Conservation (phyloP, 495 filamentous ascomycete genomes). For the Apiosordaria backusii region DNA sequence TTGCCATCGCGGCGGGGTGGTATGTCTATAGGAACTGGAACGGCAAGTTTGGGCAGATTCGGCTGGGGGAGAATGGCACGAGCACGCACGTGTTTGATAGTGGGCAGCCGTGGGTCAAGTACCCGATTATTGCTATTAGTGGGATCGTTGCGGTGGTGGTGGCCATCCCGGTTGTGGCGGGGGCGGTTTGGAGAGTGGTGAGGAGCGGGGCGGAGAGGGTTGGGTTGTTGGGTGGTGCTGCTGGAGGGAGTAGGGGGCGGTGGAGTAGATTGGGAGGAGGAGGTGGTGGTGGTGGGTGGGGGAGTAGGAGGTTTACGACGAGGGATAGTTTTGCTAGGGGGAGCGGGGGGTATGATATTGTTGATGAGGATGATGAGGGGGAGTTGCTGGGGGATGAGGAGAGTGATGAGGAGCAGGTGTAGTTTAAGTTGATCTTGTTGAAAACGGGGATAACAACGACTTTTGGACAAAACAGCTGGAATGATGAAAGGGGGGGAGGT, state of each 20-base stretch:
- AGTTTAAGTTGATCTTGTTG: not conserved
- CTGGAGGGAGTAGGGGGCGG: conserved; percentile 36
- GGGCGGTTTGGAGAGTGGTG: conserved; percentile 63
- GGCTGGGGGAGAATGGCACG: conserved; percentile 62
- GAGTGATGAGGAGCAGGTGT: conserved; percentile 71
- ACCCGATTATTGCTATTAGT: conserved; percentile 60
- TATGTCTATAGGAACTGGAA: conserved; percentile 84
- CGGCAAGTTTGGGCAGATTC: conserved; percentile 85
- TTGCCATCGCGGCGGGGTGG: conserved; percentile 71
- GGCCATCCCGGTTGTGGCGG: conserved; percentile 67
- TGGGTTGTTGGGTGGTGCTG: conserved; percentile 31
- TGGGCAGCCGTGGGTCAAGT: conserved; percentile 66
- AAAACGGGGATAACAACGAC: not conserved
- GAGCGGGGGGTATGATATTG: conserved; percentile 76
- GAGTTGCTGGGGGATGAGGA: conserved; percentile 71
- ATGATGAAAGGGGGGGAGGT: not conserved
- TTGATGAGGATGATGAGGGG: conserved; percentile 91
- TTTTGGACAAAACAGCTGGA: not conserved
- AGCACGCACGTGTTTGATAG: conserved; percentile 46
- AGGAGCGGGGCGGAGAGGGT: conserved; percentile 45
- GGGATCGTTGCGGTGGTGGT: conserved; percentile 74
- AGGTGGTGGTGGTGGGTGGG: conserved; percentile 9
- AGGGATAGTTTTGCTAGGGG: conserved; percentile 81
- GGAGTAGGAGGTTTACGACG: conserved; percentile 64
- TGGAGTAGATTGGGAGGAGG: conserved; percentile 46